phyloP scores from a whole-genome alignment of 371 early-diverging fungal species.

The Syncephalastrum sp. region DNA sequence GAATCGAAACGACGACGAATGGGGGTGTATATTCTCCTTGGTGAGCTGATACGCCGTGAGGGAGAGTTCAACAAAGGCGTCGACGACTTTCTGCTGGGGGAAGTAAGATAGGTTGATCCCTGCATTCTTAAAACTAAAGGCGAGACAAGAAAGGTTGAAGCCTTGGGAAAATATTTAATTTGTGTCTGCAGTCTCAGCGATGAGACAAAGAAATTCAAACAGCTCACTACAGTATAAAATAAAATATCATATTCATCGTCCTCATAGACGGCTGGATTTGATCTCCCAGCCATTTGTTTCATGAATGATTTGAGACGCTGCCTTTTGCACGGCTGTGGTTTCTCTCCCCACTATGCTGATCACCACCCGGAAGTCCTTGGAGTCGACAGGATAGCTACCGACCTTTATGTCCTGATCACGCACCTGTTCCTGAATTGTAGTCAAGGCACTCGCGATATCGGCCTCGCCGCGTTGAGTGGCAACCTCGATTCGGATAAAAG shows the following conservation, averaged over 20 bases:
- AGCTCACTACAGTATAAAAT: no score
- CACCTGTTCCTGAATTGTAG: constrained; percentile 44
- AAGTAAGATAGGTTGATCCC: no score
- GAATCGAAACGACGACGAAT: no score
- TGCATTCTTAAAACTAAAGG: no score
- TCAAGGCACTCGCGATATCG: constrained; percentile 53
- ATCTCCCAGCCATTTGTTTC: constrained; percentile 24
- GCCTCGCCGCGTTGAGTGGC: constrained; percentile 57
- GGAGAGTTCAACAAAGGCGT: no score
- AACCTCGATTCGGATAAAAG: constrained; percentile 53
- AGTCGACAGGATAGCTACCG: constrained; percentile 61
- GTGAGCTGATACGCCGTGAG: no score
- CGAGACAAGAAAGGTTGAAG: no score
- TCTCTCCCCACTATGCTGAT: constrained; percentile 56
- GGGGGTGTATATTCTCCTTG: no score
- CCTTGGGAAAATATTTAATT: no score
- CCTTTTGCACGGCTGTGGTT: constrained; percentile 23
- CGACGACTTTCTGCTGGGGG: no score
- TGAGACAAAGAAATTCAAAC: no score
- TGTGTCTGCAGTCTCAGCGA: no score
- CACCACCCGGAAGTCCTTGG: constrained; percentile 39
- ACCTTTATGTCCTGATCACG: constrained; percentile 50
- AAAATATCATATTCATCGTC: not conserved
- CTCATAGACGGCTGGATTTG: constrained; percentile 1
- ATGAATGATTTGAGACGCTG: constrained; percentile 18